These are phyloP conservation scores for Chloromonas sp. DNA, from an alignment of 163 green algal genomes.

Conservation along the genomic window DNA sequence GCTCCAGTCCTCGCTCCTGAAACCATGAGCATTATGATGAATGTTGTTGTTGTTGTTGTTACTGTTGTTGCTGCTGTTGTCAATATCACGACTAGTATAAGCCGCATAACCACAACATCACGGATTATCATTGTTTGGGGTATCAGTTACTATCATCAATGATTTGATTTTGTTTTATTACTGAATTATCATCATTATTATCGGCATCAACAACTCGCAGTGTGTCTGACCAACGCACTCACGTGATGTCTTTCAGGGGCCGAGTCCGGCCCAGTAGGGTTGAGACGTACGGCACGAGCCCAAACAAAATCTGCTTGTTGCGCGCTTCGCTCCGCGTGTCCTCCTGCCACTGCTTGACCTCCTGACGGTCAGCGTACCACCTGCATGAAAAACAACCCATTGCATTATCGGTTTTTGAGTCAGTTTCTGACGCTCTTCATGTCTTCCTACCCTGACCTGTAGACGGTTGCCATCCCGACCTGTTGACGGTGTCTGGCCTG, in stretches of 20 bases:
- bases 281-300: slow-evolving; percentile 44
- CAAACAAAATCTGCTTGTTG: slow-evolving; percentile 29
- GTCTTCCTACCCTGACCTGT: not conserved
- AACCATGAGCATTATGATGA: not conserved
- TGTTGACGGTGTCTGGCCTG: too few species aligned
- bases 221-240: not conserved
- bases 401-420: too few species aligned
- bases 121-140: too few species aligned
- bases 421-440: too few species aligned
- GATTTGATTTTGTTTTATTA: too few species aligned
- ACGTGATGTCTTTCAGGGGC: slow-evolving; percentile 63
- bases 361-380: slow-evolving; percentile 76
- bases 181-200: too few species aligned
- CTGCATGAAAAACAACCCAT: slow-evolving; percentile 6
- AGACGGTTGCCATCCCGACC: not conserved
- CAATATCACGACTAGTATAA: too few species aligned
- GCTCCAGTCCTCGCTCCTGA: slow-evolving; percentile 16
- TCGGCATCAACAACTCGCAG: too few species aligned
- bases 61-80: too few species aligned
- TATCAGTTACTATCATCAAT: too few species aligned
- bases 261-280: slow-evolving; percentile 82
- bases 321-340: slow-evolving; percentile 42
- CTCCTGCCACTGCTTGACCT: slow-evolving; percentile 83
- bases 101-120: too few species aligned
- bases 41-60: too few species aligned